Base-by-base conservation (phyloP, 805 yeast genomes). In the Candida peoriensis region DNA sequence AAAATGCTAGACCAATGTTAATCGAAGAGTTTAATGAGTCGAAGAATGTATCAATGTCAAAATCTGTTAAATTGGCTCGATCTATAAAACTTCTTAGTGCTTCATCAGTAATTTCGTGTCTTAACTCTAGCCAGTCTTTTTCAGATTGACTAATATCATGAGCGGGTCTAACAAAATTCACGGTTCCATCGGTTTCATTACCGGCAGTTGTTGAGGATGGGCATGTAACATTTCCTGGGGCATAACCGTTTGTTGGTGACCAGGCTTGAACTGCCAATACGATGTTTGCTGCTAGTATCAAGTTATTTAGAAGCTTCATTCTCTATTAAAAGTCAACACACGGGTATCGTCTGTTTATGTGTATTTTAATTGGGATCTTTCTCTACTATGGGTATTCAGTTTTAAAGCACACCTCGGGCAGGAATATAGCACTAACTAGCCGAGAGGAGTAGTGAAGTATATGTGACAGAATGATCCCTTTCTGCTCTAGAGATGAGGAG, bases 181-280 rank as follows among this genome's bases (percentile, higher is more conserved):
- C 30, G 6, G 28, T 21, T n/a, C n/a, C n/a, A 19, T 21, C 38
- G 16, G 20, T 7, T 4, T 20, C 34, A 12, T 26, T 20, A 5
- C 34, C 36, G n/a, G 26, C 36, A 23, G 33, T 34, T 8, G 37
- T 28, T 3, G 32, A 28, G 6, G 55, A 28, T 0, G 81, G 83
- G 55, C 86, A 78, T 3, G 63, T 58, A 3, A 77, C 70, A 6
- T 57, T 54, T 1, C 74, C 80, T 1, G 87, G 87, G 0, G 79
- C 80, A 42, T 80, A 79, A 2, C 72, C 60, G 40, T 70, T 64
- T 0, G 74, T 66, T 2, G 80, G 80, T 3, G 78, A 70, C 42
- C 42, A 39, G 3, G 40, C 39, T 7, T 21, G 11, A 20, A 20
- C 31, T 3, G 18, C 22, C 7, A 26, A 28, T 6, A 28, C 21